Evolutionary conservation across 805 yeast species (phyloP), one percentile per base, ranked within the genome.

Genomic region (Starmera amethionina): DNA sequence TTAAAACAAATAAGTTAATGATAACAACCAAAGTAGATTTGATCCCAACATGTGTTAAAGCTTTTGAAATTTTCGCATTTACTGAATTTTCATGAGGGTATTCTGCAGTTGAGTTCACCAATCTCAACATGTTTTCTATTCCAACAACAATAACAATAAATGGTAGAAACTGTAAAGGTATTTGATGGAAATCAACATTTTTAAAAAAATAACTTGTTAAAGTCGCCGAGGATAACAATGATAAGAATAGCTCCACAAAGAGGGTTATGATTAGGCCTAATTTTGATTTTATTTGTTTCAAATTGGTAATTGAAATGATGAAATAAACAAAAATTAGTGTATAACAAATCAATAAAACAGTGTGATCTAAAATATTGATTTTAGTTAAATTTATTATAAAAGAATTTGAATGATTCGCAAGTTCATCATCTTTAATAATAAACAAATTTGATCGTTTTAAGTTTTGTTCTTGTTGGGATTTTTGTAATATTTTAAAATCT

Each of bases 91-190:
- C 76, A 12, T 63, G 68, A 8, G 72, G 64, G 2, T 66, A 59
- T 18, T 57, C 51, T 1, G 70, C 57, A 3, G 72, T 54, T 5
- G 70, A 50, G 12, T 60, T 54, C 18, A 72, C 55, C 28, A 75
- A 49, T 40, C 77, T 60, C 35, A 72, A 67, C 63, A 64, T 65
- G 47, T 72, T 73, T 43, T 73, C 78, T 14, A 65, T 54, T 10
- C 70, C 66, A 9, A 71, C 62, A 15, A 70, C 61, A 3, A 67
- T 42, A 3, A 72, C 63, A 6, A 67, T 49, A 40, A 65, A 59
- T 2, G 75, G 66, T 22, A 71, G 42, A 5, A 71, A 54, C 31
- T 57, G 64, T n/a, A 63, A 42, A 0, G 75, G 73, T 7, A 62
- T 50, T 36, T 67, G 63, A 25, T 59, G 49, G 31, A 64, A 51